These are phyloP conservation scores for Cyclotella sp. DNA, from an alignment of 108 stramenopile genomes.

Conservation along the genomic window DNA sequence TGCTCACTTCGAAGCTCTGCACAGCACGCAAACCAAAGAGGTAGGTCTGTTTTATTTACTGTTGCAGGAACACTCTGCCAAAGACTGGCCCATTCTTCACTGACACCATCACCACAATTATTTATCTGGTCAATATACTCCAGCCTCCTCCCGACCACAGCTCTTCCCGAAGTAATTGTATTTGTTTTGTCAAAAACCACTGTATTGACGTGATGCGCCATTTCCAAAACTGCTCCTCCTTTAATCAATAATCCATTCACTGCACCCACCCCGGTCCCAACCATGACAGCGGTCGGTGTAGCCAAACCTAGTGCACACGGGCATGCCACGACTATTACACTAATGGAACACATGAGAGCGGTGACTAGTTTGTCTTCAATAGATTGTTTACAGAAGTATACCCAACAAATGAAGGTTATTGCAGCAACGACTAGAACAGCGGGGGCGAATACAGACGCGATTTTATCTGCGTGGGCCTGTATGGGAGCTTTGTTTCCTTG, in stretches of 20 bases:
- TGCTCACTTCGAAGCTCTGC: conserved; percentile 87
- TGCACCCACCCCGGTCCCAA: conserved; percentile 97
- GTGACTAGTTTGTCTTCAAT: conserved; percentile 60
- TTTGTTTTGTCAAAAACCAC: conserved; percentile 99
- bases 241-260: conserved; percentile 95
- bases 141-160: conserved; percentile 73
- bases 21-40: conserved; percentile 78
- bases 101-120: conserved; percentile 11
- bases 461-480: conserved; percentile 89
- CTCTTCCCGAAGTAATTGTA: conserved; percentile 92
- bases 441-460: conserved; percentile 94
- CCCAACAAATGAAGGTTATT: conserved; percentile 81
- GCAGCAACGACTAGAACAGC: conserved; percentile 71
- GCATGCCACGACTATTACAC: conserved; percentile 96
- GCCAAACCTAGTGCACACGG: conserved; percentile 95
- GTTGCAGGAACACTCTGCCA: conserved; percentile 44
- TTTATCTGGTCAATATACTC: conserved; percentile 38
- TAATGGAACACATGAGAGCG: conserved; percentile 73
- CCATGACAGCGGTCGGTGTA: conserved; percentile 98
- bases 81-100: conserved; percentile 38
- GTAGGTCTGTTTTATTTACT: conserved; percentile 40
- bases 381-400: conserved; percentile 37
- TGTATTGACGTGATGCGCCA: conserved; percentile 79
- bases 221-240: conserved; percentile 95
- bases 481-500: conserved; percentile 94